Evolutionary conservation across 2,329 filamentous ascomycete genomes (phyloP).

Genomic region (Hymenoscyphus linearis): DNA sequence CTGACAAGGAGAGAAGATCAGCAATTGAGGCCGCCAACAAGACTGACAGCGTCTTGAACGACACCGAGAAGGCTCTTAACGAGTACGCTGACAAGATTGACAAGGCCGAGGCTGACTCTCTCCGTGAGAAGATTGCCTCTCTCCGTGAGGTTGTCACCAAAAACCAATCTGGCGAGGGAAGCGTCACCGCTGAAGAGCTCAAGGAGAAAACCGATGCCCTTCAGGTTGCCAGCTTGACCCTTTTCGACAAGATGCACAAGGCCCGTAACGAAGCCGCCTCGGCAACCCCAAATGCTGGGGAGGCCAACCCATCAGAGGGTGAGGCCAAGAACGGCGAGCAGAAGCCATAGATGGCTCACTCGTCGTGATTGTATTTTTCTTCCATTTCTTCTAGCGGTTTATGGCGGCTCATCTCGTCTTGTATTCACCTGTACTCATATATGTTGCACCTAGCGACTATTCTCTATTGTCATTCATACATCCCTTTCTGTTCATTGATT

Average conservation of each 20-base stretch:
- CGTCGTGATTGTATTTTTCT: conserved; percentile 13
- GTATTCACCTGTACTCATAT: conserved; percentile 32
- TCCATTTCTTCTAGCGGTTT: conserved; percentile 26
- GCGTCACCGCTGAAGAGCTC: conserved; percentile 81
- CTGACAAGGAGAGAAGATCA: conserved; percentile 94
- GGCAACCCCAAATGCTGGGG: conserved; percentile 44
- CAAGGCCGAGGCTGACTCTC: conserved; percentile 88
- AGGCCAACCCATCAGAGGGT: conserved; percentile 43
- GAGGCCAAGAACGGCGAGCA: conserved; percentile 68
- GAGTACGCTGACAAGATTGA: conserved; percentile 94
- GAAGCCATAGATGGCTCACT: conserved; percentile 51
- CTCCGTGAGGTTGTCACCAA: conserved; percentile 89
- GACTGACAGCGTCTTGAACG: conserved; percentile 91
- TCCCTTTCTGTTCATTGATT: conserved; percentile 29
- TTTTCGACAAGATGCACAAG: conserved; percentile 99
- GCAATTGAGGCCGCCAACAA: conserved; percentile 96
- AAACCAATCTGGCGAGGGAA: conserved; percentile 88
- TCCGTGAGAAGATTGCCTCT: conserved; percentile 85
- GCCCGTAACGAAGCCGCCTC: conserved; percentile 63
- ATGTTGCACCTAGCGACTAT: conserved; percentile 31
- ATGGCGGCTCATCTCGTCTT: conserved; percentile 30
- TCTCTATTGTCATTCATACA: conserved; percentile 32
- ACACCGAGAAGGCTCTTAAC: conserved; percentile 97
- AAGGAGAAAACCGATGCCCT: conserved; percentile 99
- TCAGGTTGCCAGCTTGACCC: conserved; percentile 88